Base-by-base conservation (phyloP, 805 yeast genomes). In the Kurtzmaniella cleridarum region DNA sequence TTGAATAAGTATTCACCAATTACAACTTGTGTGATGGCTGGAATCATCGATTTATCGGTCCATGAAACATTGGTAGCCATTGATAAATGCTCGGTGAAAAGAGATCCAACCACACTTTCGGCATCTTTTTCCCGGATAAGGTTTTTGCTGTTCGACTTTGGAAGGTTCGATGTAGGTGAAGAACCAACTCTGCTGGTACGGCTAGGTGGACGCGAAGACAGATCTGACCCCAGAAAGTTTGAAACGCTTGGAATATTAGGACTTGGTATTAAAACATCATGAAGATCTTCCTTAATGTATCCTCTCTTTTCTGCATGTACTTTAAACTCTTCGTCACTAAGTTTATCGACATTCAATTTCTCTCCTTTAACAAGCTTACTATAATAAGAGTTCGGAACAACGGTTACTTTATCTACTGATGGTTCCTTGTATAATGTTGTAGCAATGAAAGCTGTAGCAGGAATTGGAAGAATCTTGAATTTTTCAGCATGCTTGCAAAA, bases 1-100 rank as follows among this genome's bases (percentile, higher is more conserved):
- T 91, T 91, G 75, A 73, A 81, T 41, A 90, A 66, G 47, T 79
- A 86, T 56, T 91, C 98, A 38, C 98, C 98, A 59, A 90, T 84
- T 32, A 91, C 89, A 3, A 93, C 85, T 61, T 91, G 97, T 0
- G 97, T 84, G 40, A 91, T 76, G 1, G 91, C 90, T 2, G 88
- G 88, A 48, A 84, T 80, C 74, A 85, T 85, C 32, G 80, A 78
- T 35, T 77, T 76, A 47, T 80, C 85, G 1, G 82, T 77, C 36
- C 79, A 62, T 0, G 88, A 80, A 6, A 79, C 81, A 53, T 75
- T 71, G 0, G 89, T 81, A 40, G 78, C 75, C 47, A 76, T 73
- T 1, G 76, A 68, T 39, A 67, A 53, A 2, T 50, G 48, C 5
- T 61, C 65, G 11, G 53, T 48, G 8, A 60, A 55, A 29, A 66